phyloP scores from a whole-genome alignment of 169 alveolate genomes.

The Toxoplasma gondii region DNA sequence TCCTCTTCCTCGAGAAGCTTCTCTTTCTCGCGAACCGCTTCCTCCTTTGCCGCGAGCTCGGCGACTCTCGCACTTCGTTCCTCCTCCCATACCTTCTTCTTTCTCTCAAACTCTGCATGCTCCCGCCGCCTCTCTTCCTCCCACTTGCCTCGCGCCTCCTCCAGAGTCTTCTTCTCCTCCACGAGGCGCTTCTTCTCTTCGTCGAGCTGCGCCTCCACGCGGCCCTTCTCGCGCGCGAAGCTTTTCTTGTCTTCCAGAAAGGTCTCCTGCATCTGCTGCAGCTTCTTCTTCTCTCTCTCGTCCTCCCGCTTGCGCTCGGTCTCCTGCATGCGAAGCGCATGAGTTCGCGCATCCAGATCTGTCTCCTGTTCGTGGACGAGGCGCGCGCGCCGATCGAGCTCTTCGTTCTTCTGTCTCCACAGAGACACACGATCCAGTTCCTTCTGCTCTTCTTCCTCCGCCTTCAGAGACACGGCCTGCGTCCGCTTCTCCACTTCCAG shows the following conservation, averaged over 20 bases:
- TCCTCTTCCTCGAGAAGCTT: not conserved
- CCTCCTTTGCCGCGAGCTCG: not conserved
- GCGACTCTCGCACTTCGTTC: not conserved
- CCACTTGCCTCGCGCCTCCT: not conserved
- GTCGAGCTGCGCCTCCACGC: slow-evolving; percentile 18
- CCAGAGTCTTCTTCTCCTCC: not conserved
- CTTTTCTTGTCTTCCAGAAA: not conserved
- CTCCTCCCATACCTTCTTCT: not conserved
- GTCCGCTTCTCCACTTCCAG: not conserved
- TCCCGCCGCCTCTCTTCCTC: not conserved
- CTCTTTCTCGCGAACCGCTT: not conserved
- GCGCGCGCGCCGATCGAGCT: not conserved
- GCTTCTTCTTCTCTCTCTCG: not conserved
- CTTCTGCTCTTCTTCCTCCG: not conserved
- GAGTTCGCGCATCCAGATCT: not conserved
- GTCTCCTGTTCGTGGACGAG: not conserved
- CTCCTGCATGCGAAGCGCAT: not conserved
- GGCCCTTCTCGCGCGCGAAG: not conserved
- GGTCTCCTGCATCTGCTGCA: slow-evolving; percentile 10
- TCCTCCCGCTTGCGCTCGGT: not conserved
- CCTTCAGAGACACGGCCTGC: not conserved
- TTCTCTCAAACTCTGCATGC: not conserved
- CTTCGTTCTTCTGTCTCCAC: slow-evolving; percentile 3
- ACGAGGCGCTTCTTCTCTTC: slow-evolving; percentile 17
- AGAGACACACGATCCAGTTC: not conserved